phyloP scores from a whole-genome alignment of 441 rosid species.

The Capsella rubella region DNA sequence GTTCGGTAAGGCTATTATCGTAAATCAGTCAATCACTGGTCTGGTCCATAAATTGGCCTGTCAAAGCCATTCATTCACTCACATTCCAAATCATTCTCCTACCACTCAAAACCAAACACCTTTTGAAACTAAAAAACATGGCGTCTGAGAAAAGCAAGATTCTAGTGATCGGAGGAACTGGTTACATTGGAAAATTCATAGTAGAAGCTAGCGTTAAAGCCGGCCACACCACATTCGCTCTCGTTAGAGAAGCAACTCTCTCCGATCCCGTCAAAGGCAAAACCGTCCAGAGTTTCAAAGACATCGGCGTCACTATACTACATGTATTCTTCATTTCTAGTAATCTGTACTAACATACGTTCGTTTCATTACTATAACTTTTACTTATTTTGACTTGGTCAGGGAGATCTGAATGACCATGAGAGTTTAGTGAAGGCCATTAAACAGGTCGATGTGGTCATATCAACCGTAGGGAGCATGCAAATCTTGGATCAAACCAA shows the following conservation, averaged over 20 bases:
- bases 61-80: conserved; percentile 4
- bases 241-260: conserved; percentile 53
- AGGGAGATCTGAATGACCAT: conserved; percentile 51
- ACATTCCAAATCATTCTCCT: conserved; percentile 21
- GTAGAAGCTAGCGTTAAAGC: conserved; percentile 52
- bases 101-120: not conserved
- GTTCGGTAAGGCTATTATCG: conserved; percentile 9
- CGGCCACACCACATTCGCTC: conserved; percentile 56
- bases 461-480: conserved; percentile 55
- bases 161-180: conserved; percentile 66
- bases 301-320: conserved; percentile 52
- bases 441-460: conserved; percentile 66
- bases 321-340: conserved; percentile 38
- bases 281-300: conserved; percentile 52
- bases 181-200: conserved; percentile 62
- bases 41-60: conserved; percentile 27
- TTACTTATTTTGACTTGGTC: not conserved
- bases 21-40: conserved; percentile 2
- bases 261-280: conserved; percentile 54
- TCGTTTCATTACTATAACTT: not conserved
- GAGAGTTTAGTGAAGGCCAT: conserved; percentile 64
- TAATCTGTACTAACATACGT: too few relatives aligned
- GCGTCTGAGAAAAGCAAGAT: conserved; percentile 50
- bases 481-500: conserved; percentile 61
- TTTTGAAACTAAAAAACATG: conserved; percentile 22